Conservation (phyloP, 108 stramenopile genomes). For the Schizochytrium sp. region DNA sequence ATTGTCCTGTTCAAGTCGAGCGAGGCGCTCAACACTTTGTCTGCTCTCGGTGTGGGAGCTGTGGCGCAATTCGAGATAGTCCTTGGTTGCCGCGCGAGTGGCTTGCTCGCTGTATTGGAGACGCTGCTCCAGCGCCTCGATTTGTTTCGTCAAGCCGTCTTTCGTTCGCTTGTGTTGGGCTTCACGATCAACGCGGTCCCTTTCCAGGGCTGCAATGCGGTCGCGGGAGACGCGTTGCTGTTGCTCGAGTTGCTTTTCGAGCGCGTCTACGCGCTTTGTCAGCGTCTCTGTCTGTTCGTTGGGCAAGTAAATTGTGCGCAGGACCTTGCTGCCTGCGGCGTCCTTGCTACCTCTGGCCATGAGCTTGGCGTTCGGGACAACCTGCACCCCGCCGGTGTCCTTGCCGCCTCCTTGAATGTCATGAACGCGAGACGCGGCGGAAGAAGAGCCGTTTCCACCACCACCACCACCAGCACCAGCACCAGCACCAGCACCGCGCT, state of each 20-base stretch:
- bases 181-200: neutral
- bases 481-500: neutral
- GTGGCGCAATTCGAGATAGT: constrained; percentile 7
- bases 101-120: neutral
- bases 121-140: neutral
- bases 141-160: neutral
- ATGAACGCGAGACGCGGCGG: too few species aligned
- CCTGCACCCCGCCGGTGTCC: neutral
- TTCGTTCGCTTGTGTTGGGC: neutral
- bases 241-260: constrained; percentile 5
- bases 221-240: neutral
- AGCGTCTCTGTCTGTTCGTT: constrained; percentile 19
- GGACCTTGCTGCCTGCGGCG: neutral
- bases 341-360: neutral
- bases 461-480: too few species aligned
- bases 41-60: neutral
- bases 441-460: too few species aligned
- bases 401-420: neutral
- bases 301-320: constrained; percentile 23
- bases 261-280: neutral
- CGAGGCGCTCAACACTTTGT: neutral
- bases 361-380: neutral
- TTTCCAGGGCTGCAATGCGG: neutral
- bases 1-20: neutral
- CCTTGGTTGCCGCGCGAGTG: neutral